Conservation (phyloP, 345 rosid species). For the Eucalyptus polybractea region DNA sequence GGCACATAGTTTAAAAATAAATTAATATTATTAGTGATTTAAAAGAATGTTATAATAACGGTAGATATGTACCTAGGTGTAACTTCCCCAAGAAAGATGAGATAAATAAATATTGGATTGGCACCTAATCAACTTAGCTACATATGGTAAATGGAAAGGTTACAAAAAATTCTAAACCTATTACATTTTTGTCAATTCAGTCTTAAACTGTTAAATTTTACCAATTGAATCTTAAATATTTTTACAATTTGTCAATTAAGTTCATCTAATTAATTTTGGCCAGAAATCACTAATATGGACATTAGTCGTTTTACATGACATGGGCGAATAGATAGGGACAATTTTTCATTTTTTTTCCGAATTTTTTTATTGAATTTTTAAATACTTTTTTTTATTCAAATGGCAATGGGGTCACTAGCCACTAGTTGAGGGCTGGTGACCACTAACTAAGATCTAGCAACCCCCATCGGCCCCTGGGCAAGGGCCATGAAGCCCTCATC, state of each 20-base stretch:
- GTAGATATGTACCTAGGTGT: neutral
- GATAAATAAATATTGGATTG: neutral
- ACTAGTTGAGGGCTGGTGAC: neutral
- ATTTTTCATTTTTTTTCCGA: no score
- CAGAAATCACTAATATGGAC: fast-evolving
- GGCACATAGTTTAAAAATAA: neutral
- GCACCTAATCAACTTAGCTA: neutral
- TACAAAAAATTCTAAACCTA: neutral
- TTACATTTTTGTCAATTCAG: fast-evolving
- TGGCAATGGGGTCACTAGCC: fast-evolving
- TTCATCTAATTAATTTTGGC: no score
- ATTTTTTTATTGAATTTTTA: no score
- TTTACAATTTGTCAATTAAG: neutral
- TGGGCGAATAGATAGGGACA: fast-evolving
- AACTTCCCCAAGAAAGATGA: neutral
- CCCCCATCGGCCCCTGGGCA: fast-evolving
- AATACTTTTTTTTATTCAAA: no score
- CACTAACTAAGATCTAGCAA: no score
- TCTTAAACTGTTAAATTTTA: fast-evolving
- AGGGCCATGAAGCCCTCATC: no score
- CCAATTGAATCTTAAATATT: neutral
- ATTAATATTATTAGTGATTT: neutral
- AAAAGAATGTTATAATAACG: neutral
- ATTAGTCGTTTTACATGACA: neutral
- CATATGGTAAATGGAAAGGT: neutral